Base-by-base conservation (phyloP, 2,329 filamentous ascomycete genomes). In the Fusarium papillatum region DNA sequence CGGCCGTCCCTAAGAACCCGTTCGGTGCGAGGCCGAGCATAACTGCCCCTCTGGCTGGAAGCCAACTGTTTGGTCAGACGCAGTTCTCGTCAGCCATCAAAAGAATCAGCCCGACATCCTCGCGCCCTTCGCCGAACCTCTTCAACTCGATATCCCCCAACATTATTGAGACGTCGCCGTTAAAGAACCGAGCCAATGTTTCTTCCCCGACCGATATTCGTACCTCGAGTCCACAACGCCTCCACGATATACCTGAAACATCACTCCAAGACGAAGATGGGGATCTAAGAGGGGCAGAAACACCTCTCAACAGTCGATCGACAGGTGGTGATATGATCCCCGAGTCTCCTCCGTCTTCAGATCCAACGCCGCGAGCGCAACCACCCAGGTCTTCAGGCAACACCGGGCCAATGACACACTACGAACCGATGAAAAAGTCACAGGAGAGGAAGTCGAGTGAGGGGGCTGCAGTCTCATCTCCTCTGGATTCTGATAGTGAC, bases 31-130 rank as follows among this genome's bases (percentile, higher is more conserved):
- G 83, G 72, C 74, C 81, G 64, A 80, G 81, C 67, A 75, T 82
- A 68, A 69, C 80, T 82, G 76, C 84, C 1, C 82, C 83, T 22
- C 78, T 85, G 85, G 78, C 83, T 74, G 66, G 84, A 79, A 78
- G 88, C 10, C 89, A 92, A 78, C 83, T 92, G 11, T 92, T 92
- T 74, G 86, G 84, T 1, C 87, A 88, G 74, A 91, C 90, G 0
- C 90, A 90, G 72, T 80, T 83, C 38, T 90, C 90, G 3, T 90
- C 90, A 2, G 88, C 85, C 2, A 78, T 86, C 19, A 90, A 87
- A 76, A 84, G 83, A 29, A 80, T 84, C 57, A 91, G 89, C 69
- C 90, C 90, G 24, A 91, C 90, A 0, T 91, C 89, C 2, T 91
- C 90, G 2, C 85, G 90, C 14, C 90, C 90, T 0, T 92, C 90